Evolutionary conservation across 345 rosid genomes (phyloP).

Genomic region (Hirschfeldia incana): DNA sequence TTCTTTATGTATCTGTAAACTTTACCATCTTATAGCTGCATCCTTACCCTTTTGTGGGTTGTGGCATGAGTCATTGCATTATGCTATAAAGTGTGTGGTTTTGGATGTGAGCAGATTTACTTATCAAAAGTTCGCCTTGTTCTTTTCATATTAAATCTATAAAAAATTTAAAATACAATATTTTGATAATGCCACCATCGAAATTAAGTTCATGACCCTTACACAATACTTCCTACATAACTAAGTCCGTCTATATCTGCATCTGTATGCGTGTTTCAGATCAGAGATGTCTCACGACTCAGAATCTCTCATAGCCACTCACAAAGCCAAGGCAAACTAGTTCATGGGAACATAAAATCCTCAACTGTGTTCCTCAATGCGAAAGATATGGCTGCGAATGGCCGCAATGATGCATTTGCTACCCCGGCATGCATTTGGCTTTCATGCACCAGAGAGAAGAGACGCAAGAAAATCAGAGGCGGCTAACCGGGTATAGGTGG

Average conservation of each 20-base stretch:
- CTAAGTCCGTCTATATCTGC: constrained; percentile 7
- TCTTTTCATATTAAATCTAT: not conserved
- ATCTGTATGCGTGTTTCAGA: constrained; percentile 42
- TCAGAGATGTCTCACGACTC: constrained; percentile 50
- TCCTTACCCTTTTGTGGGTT: not conserved
- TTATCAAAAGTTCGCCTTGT: not conserved
- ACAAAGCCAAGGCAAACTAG: constrained; percentile 65
- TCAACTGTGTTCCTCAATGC: constrained; percentile 77
- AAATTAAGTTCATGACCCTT: constrained; percentile 4
- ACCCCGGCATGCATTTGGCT: constrained; percentile 71
- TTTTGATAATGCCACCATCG: not conserved
- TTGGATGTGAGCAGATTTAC: not conserved
- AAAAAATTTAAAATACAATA: constrained; percentile 41
- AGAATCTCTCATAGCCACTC: constrained; percentile 53
- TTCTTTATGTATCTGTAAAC: constrained; percentile 21
- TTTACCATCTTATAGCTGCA: not conserved
- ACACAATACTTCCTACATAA: not conserved
- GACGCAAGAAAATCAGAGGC: constrained; percentile 50
- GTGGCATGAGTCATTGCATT: constrained; percentile 4
- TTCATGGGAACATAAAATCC: constrained; percentile 86
- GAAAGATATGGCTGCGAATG: constrained; percentile 53
- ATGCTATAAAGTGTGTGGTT: constrained; percentile 10
- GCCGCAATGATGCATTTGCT: constrained; percentile 66
- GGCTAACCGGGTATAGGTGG: constrained; percentile 78
- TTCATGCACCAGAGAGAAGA: constrained; percentile 70